Base-by-base conservation (phyloP, 345 rosid genomes). In the Eucalyptus tenuipes region DNA sequence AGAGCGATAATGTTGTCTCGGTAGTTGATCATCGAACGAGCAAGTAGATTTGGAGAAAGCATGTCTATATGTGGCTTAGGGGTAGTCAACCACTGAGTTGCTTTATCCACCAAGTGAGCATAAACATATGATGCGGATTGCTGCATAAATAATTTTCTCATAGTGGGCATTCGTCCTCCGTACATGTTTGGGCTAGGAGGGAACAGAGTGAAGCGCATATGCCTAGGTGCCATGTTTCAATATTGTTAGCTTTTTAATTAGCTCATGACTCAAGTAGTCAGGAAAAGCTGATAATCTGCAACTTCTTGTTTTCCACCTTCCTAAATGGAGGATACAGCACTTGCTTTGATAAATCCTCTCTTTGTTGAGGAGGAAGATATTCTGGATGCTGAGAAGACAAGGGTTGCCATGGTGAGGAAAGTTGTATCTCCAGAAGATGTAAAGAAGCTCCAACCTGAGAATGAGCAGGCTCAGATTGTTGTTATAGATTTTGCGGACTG, bases 401-500 rank as follows among this genome's bases (percentile, higher is more conserved):
- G 88, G 88, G 91, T 95, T 37, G 99, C 97, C 49, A 86, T 92
- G 11, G 87, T 94, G 44, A 89, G 93, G 88, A 92, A 90, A 91
- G 93, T 95, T 90, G 94, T 97, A 27, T 93, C 94, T 71, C 95
- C 97, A 1, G 91, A 92, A 90, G 98, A 95, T 49, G 89, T 97
- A 61, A 88, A 89, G 93, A 91, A 61, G 91, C 92, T 97, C 80
- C 93, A 92, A 87, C 93, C 95, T 13, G 96, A 93, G 44, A 88
- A 91, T 59, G 93, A 88, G 49, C 89, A 75, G 86, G 90, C 90
- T 5, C 94, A 91, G 37, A 92, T 93, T 91, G 33, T 96, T 89
- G 95, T 95, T 85, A 89, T 96, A 88, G 92, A 96, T 91, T 87
- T 96, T 86, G 89, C 90, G 88, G 97, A 95, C 90, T 95, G 99